Conservation (phyloP, 495 filamentous ascomycete genomes). For the Penicillium chermesinum region DNA sequence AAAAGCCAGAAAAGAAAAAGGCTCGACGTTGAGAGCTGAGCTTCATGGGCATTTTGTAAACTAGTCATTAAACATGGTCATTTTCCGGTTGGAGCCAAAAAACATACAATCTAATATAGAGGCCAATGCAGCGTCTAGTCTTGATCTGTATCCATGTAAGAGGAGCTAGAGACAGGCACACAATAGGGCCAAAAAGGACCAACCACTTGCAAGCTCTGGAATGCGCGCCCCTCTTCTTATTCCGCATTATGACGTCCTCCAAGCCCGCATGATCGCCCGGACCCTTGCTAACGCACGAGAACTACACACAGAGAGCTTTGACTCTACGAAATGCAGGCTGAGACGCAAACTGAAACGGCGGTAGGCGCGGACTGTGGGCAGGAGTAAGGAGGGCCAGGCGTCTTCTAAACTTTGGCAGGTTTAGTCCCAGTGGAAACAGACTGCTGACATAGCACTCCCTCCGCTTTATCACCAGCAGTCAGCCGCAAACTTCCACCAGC, state of each 20-base stretch:
- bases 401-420: not conserved
- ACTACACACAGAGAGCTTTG: not conserved
- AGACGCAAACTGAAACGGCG: not conserved
- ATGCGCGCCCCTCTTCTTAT: conserved; percentile 14
- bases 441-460: conserved; percentile 28
- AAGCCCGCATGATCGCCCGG: not conserved
- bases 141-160: too few relatives aligned
- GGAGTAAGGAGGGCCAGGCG: conserved; percentile 7
- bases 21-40: conserved; percentile 35
- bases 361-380: not conserved
- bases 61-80: not conserved
- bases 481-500: conserved; percentile 10
- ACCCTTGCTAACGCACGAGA: not conserved
- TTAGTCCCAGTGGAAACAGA: not conserved
- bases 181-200: too few relatives aligned
- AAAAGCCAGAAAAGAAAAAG: conserved; percentile 65
- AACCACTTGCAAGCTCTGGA: conserved; percentile 4
- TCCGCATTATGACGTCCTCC: conserved; percentile 19
- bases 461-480: conserved; percentile 15
- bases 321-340: conserved; percentile 1
- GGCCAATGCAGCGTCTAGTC: too few relatives aligned
- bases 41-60: not conserved
- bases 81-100: too few relatives aligned
- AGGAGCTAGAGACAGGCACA: not conserved
- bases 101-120: too few relatives aligned